Conservation (phyloP, 2,329 filamentous ascomycete genomes). For the Xylaria sp. region DNA sequence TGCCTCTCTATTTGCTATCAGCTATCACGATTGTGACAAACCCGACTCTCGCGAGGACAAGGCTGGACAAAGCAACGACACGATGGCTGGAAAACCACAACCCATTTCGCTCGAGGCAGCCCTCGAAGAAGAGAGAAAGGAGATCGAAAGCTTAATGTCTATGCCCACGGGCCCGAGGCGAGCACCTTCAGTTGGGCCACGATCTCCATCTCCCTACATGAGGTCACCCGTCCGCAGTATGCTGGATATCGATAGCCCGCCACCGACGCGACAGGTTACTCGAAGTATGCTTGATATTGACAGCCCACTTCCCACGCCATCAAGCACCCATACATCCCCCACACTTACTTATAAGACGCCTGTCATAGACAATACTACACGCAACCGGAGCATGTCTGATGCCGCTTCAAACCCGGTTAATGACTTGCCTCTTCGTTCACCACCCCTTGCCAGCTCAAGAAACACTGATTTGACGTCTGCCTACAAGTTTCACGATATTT, state of each 20-base stretch:
- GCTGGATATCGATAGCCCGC: slow-evolving; percentile 60
- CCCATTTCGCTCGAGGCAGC: slow-evolving; percentile 44
- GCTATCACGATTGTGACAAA: background rate
- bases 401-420: slow-evolving; percentile 51
- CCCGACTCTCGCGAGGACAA: background rate
- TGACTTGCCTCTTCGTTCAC: slow-evolving; percentile 53
- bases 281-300: slow-evolving; percentile 61
- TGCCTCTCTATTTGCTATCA: background rate
- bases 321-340: slow-evolving; percentile 55
- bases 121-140: slow-evolving; percentile 43
- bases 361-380: slow-evolving; percentile 39
- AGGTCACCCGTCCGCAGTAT: slow-evolving; percentile 66
- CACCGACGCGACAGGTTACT: slow-evolving; percentile 44
- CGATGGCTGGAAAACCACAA: slow-evolving; percentile 38
- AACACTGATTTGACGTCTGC: slow-evolving; percentile 53
- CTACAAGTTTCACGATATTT: slow-evolving; percentile 67
- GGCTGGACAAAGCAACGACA: slow-evolving; percentile 21
- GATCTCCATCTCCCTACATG: slow-evolving; percentile 25
- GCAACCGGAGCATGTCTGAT: slow-evolving; percentile 63
- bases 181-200: slow-evolving; percentile 54
- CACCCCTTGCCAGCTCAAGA: slow-evolving; percentile 28
- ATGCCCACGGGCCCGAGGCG: slow-evolving; percentile 34
- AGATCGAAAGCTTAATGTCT: slow-evolving; percentile 42
- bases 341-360: slow-evolving; percentile 47
- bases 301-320: slow-evolving; percentile 43